phyloP scores from a whole-genome alignment of 2,329 filamentous ascomycete genomes.

The Phialophora chinensis region DNA sequence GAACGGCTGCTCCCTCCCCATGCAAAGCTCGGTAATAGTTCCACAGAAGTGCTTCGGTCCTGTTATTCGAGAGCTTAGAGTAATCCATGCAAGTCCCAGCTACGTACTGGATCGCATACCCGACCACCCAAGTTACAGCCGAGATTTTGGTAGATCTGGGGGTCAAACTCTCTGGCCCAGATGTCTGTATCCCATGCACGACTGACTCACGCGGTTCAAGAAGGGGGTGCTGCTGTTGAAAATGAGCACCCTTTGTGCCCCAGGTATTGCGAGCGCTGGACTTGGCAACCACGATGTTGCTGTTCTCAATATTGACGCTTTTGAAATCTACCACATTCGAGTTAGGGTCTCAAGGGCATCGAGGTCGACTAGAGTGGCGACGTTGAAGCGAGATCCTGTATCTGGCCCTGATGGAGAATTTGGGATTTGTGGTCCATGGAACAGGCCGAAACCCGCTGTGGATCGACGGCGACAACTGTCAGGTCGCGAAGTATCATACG shows the following conservation, averaged over 20 bases:
- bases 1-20: background rate
- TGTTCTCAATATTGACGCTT: background rate
- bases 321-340: background rate
- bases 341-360: background rate
- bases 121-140: background rate
- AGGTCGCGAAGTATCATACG: background rate
- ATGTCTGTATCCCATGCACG: background rate
- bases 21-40: background rate
- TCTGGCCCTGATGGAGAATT: background rate
- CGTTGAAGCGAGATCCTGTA: background rate
- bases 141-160: background rate
- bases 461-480: background rate
- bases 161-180: background rate
- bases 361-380: background rate
- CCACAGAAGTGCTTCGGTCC: background rate
- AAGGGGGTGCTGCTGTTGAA: background rate
- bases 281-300: background rate
- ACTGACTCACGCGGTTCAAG: background rate
- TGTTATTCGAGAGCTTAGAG: background rate
- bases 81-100: background rate
- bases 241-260: background rate
- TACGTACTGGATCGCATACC: background rate
- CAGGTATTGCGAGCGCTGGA: background rate
- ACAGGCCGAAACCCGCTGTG: background rate
- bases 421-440: background rate